A percentile compares a stretch with the other conserved stretches of the same genome.
Evolutionary conservation across 768 basidiomycete species (phyloP).

Genomic region (Leccinellum luteum): DNA sequence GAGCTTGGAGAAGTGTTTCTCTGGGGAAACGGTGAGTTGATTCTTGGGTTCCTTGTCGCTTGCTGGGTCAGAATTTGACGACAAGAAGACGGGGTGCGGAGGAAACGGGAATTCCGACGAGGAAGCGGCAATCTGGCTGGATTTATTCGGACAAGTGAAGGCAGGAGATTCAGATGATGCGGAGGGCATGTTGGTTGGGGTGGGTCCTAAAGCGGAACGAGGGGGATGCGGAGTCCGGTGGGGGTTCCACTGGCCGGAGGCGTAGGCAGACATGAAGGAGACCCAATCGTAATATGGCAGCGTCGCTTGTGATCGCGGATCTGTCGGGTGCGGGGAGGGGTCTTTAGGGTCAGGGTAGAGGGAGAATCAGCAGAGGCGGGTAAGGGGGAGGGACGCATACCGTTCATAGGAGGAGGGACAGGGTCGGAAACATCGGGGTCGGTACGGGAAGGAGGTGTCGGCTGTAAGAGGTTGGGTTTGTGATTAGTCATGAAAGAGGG

Average conservation of each 20-base stretch:
- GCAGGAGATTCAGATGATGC: slow-evolving; percentile 6
- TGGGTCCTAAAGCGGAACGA: slow-evolving; percentile 25
- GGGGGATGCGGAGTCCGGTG: slow-evolving; percentile 65
- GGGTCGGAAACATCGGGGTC: slow-evolving; percentile 12
- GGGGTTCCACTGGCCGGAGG: slow-evolving; percentile 78
- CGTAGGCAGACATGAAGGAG: slow-evolving; percentile 74
- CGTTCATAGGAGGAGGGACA: slow-evolving; percentile 14
- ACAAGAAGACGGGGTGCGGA: slow-evolving; percentile 6
- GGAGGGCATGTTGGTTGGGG: slow-evolving; percentile 15
- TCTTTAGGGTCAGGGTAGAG: slow-evolving; percentile 14
- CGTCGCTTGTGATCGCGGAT: slow-evolving; percentile 17
- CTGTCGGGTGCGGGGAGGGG: slow-evolving; percentile 2
- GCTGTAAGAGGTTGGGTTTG: slow-evolving; percentile 1
- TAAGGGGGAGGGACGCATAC: slow-evolving; percentile 14
- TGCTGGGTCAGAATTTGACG: slow-evolving; percentile 10
- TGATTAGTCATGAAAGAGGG: background rate
- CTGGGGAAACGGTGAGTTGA: slow-evolving; percentile 21
- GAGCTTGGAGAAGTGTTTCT: slow-evolving; percentile 28
- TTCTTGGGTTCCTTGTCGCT: slow-evolving; percentile 21
- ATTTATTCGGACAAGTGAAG: slow-evolving; percentile 6
- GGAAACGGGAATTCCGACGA: slow-evolving; percentile 12
- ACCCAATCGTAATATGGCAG: slow-evolving; percentile 61
- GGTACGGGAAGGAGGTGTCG: slow-evolving; percentile 1
- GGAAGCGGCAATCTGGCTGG: slow-evolving; percentile 3
- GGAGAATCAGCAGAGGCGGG: slow-evolving; percentile 13